Conservation (phyloP, 768 basidiomycete genomes). For the Psilocybe azurescens region DNA sequence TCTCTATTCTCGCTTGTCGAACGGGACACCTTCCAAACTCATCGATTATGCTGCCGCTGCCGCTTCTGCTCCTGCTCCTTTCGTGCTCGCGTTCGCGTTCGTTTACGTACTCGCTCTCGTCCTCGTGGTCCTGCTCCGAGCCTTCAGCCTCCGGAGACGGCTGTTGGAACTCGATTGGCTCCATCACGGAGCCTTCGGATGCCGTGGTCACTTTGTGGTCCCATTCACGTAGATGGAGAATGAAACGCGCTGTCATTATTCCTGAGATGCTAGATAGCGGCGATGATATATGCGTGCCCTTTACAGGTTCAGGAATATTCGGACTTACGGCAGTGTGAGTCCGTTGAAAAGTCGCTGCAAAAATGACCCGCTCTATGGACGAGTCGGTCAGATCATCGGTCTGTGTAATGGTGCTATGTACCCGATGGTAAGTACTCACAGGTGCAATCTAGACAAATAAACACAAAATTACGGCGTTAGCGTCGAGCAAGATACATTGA, state of each 20-base stretch:
- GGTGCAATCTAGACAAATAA: background rate
- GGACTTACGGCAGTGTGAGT: conserved; percentile 2
- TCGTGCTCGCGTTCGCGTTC: background rate
- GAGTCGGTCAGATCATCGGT: background rate
- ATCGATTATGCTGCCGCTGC: background rate
- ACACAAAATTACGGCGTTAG: background rate
- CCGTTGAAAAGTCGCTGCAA: conserved; percentile 1
- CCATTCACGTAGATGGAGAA: conserved; percentile 9
- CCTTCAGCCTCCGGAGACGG: background rate
- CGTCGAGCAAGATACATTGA: background rate
- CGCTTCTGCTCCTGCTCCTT: background rate
- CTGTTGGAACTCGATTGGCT: background rate
- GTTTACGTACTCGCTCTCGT: no score
- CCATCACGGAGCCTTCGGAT: background rate
- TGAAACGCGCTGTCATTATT: conserved; percentile 7
- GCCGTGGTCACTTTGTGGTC: background rate
- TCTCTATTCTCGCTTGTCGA: background rate
- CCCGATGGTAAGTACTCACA: background rate
- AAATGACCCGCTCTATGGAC: background rate
- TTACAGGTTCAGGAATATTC: no score
- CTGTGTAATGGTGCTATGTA: no score
- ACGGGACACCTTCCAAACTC: background rate
- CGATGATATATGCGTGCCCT: no score
- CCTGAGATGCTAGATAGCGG: background rate
- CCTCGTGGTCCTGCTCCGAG: no score